These are phyloP conservation scores for Simplicillium aogashimaense DNA, from an alignment of 2,329 filamentous ascomycete species.

Conservation along the genomic window DNA sequence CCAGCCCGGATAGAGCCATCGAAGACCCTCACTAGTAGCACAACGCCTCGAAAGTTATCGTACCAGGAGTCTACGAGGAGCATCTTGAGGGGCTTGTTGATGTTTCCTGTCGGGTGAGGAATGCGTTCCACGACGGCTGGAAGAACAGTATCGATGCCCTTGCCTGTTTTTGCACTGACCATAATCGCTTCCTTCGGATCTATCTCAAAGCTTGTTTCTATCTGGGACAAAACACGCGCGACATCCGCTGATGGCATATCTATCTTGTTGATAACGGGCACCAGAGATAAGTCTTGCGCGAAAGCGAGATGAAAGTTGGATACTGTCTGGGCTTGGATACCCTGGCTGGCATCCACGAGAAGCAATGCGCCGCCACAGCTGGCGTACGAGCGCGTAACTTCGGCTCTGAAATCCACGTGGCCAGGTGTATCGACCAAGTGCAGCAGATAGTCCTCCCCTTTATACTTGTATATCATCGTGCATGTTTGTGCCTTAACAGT, in stretches of 20 bases:
- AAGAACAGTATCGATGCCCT: slow-evolving; percentile 75
- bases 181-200: slow-evolving; percentile 59
- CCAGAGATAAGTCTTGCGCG: slow-evolving; percentile 73
- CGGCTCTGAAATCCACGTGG: slow-evolving; percentile 94
- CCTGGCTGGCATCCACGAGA: slow-evolving; percentile 91
- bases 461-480: slow-evolving; percentile 88
- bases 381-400: slow-evolving; percentile 91
- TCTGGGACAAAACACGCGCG: slow-evolving; percentile 76
- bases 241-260: slow-evolving; percentile 85
- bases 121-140: slow-evolving; percentile 80
- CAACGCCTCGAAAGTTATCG: slow-evolving; percentile 88
- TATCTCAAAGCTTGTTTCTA: slow-evolving; percentile 79
- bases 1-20: slow-evolving; percentile 77
- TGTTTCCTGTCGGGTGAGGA: slow-evolving; percentile 68
- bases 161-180: slow-evolving; percentile 88
- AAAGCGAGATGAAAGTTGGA: slow-evolving; percentile 98
- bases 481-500: slow-evolving; percentile 99
- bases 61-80: slow-evolving; percentile 98
- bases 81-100: slow-evolving; percentile 64
- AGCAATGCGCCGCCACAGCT: slow-evolving; percentile 89
- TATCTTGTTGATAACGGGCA: slow-evolving; percentile 95
- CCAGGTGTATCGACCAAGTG: slow-evolving; percentile 96
- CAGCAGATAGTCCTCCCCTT: slow-evolving; percentile 80
- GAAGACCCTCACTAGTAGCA: slow-evolving; percentile 83
- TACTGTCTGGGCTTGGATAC: slow-evolving; percentile 94